Evolutionary conservation across 148 eudicot genomes (phyloP).

Genomic region (Tetragonia tetragonoides): DNA sequence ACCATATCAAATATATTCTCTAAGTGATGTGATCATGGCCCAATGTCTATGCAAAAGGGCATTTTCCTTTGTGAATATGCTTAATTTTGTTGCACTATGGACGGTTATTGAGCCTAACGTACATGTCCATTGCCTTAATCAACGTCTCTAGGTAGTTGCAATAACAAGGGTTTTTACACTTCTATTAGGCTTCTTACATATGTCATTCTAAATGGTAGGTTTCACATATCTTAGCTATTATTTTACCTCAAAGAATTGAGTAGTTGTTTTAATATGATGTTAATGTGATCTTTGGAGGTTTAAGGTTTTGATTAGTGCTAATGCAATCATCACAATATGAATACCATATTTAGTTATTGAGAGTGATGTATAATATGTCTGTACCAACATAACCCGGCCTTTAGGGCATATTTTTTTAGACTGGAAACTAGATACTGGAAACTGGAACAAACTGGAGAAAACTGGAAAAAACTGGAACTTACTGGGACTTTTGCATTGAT

Average conservation of each 20-base stretch:
- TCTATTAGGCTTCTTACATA: constrained; percentile 4
- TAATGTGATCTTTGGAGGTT: neutral
- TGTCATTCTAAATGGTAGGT: constrained; percentile 2
- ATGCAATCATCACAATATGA: neutral
- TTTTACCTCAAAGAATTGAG: constrained; percentile 12
- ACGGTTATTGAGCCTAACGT: constrained; percentile 10
- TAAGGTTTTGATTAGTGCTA: neutral
- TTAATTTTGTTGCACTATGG: neutral
- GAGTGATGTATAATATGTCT: no score
- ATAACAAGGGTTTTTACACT: neutral
- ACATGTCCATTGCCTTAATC: constrained; percentile 6
- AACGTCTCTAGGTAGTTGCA: neutral
- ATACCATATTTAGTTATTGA: neutral
- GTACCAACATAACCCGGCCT: no score
- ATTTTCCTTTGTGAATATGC: neutral
- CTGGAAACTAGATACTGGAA: no score
- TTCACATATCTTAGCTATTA: constrained; percentile 7
- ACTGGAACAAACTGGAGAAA: no score
- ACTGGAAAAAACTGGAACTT: no score
- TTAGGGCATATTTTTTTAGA: no score
- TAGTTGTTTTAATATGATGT: neutral
- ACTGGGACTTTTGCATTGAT: no score
- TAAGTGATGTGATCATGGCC: neutral
- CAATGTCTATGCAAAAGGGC: constrained; percentile 9
- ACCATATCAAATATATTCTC: constrained; percentile 9